Percentiles rank a stretch among this genome's conserved stretches.
Conservation (phyloP, 208 protist genomes). For the Leishmania gerbilli region DNA sequence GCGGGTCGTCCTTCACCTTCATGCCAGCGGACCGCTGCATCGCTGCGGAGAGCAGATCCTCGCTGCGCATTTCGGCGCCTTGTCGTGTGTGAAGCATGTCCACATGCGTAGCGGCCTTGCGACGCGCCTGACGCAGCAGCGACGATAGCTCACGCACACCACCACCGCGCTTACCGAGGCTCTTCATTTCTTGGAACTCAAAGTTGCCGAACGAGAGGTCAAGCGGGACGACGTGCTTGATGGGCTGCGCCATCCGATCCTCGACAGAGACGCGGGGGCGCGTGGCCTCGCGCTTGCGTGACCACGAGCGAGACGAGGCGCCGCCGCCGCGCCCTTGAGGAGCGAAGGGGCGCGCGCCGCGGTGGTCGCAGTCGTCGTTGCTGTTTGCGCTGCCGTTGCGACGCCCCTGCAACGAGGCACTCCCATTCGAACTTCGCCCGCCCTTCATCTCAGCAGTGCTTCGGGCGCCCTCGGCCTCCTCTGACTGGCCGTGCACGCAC, state of each 20-base stretch:
- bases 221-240: slow-evolving; percentile 44
- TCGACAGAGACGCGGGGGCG: slow-evolving; percentile 4
- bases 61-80: slow-evolving; percentile 51
- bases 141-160: slow-evolving; percentile 72
- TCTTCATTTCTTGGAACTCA: slow-evolving; percentile 76
- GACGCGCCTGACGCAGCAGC: slow-evolving; percentile 54
- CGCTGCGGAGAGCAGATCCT: slow-evolving; percentile 59
- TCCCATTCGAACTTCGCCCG: neutral
- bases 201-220: slow-evolving; percentile 84
- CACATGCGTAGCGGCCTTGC: slow-evolving; percentile 37
- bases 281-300: slow-evolving; percentile 8
- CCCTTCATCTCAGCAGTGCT: neutral
- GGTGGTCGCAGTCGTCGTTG: slow-evolving; percentile 2
- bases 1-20: slow-evolving; percentile 80
- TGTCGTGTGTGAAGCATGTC: slow-evolving; percentile 41
- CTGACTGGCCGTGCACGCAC: neutral
- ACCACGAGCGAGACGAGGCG: slow-evolving; percentile 19
- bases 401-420: neutral
- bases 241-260: slow-evolving; percentile 27
- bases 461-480: neutral
- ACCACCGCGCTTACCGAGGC: slow-evolving; percentile 68
- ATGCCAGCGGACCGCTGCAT: slow-evolving; percentile 58
- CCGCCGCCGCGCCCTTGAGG: slow-evolving; percentile 6
- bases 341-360: slow-evolving; percentile 15
- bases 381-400: neutral